Evolutionary conservation across 768 basidiomycete species (phyloP).

Genomic region (Mycena floridula): DNA sequence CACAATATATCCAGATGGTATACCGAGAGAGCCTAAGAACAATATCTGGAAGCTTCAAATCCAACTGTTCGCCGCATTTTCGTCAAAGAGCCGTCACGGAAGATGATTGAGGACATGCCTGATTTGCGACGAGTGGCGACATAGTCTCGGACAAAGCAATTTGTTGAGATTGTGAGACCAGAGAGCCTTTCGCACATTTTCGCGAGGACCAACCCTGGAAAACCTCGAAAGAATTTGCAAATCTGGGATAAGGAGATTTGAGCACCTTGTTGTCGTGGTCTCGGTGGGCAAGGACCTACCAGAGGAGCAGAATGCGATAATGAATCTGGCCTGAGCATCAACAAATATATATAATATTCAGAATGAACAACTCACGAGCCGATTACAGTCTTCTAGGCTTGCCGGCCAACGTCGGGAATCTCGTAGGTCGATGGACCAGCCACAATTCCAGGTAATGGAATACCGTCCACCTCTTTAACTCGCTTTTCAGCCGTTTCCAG

Average conservation of each 20-base stretch:
- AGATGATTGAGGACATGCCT: background rate
- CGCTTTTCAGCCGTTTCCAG: too few relatives aligned
- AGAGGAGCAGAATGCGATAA: background rate
- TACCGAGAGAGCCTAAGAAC: background rate
- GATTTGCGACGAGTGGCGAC: constrained; percentile 1
- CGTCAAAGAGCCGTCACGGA: background rate
- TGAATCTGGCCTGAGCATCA: background rate
- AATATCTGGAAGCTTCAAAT: constrained; percentile 1
- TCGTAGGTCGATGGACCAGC: too few relatives aligned
- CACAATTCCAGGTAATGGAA: too few relatives aligned
- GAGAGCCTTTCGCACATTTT: too few relatives aligned
- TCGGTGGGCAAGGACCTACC: background rate
- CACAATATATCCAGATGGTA: background rate
- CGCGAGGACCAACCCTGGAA: constrained; percentile 19
- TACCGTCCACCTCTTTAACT: too few relatives aligned
- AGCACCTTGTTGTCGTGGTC: background rate
- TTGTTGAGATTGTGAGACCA: constrained; percentile 1
- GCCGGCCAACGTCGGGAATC: constrained; percentile 14
- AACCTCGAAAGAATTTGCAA: constrained; percentile 18
- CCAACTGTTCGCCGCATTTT: background rate
- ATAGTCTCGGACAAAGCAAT: background rate
- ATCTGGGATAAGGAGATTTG: constrained; percentile 14
- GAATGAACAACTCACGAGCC: constrained; percentile 13
- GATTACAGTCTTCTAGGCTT: constrained; percentile 15
- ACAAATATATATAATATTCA: background rate